Evolutionary conservation across 1,284 basidiomycete species (phyloP), one percentile per base, ranked within the genome.

Genomic region (Puccinia polysora): DNA sequence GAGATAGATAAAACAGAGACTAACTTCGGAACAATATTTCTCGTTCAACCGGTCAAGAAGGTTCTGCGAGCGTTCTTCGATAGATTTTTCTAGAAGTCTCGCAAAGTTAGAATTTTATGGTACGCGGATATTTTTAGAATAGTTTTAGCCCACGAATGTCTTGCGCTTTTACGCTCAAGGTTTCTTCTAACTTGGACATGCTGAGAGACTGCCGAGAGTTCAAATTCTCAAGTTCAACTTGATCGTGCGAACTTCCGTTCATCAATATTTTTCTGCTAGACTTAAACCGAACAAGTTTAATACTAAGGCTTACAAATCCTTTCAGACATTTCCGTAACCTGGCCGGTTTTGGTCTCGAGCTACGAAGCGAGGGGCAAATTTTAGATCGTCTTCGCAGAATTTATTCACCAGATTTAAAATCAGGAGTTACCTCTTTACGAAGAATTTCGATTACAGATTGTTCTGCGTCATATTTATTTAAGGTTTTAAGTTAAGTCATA

Each of bases 391-490:
- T n/a, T n/a, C n/a, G n/a, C n/a, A n/a, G n/a, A n/a, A n/a, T n/a
- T n/a, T n/a, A n/a, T n/a, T n/a, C n/a, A n/a, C n/a, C n/a, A n/a
- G n/a, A n/a, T n/a, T n/a, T n/a, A n/a, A n/a, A n/a, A n/a, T n/a
- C n/a, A n/a, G n/a, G n/a, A n/a, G 36, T 49, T 38, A 69, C 65
- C 36, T 69, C 55, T n/a, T 45, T 55, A 15, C 65, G 52, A 18
- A 69, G 55, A 20, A 69, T 69, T 14, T 69, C 55, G 30, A 69
- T 69, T 28, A 69, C 65, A 34, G 34, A 20, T 59, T 69, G 65
- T 20, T 69, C 65, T 69, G 45, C 20, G 3, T 40, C 34, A 36
- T 55, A 32, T 55, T 53, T 20, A 7, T 4, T 28, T 28, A 6
- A 25, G 34, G 12, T n/a, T n/a, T n/a, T n/a, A n/a, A n/a, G n/a